phyloP scores from a whole-genome alignment of 108 stramenopile species.

The Stephanodiscus triporus region DNA sequence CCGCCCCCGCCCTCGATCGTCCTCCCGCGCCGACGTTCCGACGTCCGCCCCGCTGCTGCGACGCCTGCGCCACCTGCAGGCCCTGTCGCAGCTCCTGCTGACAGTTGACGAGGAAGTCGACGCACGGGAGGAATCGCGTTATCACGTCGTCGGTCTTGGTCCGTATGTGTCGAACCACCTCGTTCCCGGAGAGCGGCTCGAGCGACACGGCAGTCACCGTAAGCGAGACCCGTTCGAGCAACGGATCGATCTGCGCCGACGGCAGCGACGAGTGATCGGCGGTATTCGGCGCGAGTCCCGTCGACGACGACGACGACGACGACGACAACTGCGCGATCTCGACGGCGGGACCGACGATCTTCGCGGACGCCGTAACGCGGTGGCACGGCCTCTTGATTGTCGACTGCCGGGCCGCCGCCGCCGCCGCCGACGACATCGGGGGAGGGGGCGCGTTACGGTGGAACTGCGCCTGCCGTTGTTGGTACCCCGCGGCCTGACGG shows the following conservation, averaged over 20 bases:
- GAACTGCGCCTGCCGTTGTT: not conserved
- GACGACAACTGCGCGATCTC: not conserved
- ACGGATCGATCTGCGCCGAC: conserved; percentile 42
- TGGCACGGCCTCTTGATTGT: not conserved
- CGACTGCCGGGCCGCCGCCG: not conserved
- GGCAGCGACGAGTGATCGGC: conserved; percentile 43
- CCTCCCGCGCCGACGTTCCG: not conserved
- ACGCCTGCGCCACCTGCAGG: conserved; percentile 56
- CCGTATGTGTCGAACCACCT: conserved; percentile 59
- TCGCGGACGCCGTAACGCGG: not conserved
- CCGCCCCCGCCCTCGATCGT: conserved; percentile 13
- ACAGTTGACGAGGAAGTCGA: conserved; percentile 86
- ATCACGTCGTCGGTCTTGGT: conserved; percentile 68
- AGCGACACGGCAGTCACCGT: conserved; percentile 62
- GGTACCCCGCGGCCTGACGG: not conserved
- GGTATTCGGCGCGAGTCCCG: conserved; percentile 8
- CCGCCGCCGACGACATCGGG: not conserved
- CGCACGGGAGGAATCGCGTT: conserved; percentile 79
- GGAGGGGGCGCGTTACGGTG: not conserved
- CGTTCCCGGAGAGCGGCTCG: conserved; percentile 61
- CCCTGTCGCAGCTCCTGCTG: conserved; percentile 88
- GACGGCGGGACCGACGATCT: not conserved
- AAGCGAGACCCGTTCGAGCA: conserved; percentile 44
- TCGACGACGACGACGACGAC: conserved; percentile 7
- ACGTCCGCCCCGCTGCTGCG: not conserved